These are phyloP conservation scores for Penicillium janthinellum DNA, from an alignment of 2,329 filamentous ascomycete genomes.

Conservation along the genomic window DNA sequence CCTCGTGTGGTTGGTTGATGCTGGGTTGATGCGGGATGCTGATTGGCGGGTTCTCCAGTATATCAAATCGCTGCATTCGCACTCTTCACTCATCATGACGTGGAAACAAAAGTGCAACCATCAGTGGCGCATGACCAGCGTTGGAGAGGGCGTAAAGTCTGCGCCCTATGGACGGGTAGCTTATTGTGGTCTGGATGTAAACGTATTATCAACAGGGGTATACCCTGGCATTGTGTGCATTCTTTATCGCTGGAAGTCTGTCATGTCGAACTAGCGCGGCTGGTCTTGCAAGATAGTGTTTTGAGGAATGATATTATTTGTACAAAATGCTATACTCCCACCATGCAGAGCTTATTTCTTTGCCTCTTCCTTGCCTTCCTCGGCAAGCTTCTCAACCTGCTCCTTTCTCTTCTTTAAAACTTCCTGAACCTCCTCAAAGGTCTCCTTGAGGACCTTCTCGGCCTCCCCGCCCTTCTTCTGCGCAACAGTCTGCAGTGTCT, in stretches of 20 bases:
- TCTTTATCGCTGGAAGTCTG: neutral
- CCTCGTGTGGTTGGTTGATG: neutral
- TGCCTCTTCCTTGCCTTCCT: slow-evolving; percentile 21
- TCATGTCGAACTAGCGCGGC: neutral
- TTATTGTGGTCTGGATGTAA: neutral
- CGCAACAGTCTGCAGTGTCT: slow-evolving; percentile 65
- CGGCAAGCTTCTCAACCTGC: slow-evolving; percentile 24
- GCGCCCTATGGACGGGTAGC: neutral
- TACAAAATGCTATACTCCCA: neutral
- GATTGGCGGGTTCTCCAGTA: neutral
- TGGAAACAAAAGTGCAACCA: neutral
- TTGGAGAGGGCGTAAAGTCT: neutral
- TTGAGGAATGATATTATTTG: neutral
- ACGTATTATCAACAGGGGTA: neutral
- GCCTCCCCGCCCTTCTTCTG: slow-evolving; percentile 70
- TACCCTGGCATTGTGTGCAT: neutral
- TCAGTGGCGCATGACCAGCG: neutral
- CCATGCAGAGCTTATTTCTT: neutral
- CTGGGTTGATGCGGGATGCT: neutral
- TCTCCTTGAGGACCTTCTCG: slow-evolving; percentile 67
- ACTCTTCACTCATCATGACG: neutral
- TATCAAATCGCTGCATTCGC: neutral
- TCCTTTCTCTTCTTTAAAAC: slow-evolving; percentile 26
- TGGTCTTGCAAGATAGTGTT: too few species aligned
- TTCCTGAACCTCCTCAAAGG: slow-evolving; percentile 48